Base-by-base conservation (phyloP, 2,329 filamentous ascomycete genomes). In the Botrytis deweyae region DNA sequence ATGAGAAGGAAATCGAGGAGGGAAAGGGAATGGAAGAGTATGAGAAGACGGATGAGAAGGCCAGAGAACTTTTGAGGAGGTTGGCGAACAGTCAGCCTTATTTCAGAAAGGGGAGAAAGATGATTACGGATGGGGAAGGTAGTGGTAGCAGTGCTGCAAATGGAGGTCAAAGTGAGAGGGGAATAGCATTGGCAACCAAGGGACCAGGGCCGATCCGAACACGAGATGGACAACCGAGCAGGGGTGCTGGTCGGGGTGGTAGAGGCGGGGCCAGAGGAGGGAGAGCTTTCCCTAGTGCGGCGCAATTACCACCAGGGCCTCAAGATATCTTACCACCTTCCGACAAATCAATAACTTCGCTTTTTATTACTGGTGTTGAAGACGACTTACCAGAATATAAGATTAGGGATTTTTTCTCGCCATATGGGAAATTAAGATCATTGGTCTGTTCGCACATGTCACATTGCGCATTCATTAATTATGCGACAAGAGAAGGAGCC, bases 381-480 rank as follows among this genome's bases (percentile, higher is more conserved):
- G 96, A 99, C 81, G 96, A 99, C 80, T 86, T 99, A 10, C 95
- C 95, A 3, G 96, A 99, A 83, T 91, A 95, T 83, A 94, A 95
- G 79, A 87, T 99, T 40, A 92, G 96, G 66, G 92, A 94, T 3
- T 96, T 97, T 83, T 99, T 99, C 85, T 90, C 93, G 75, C 88
- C 89, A 29, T 94, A 95, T 79, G 96, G 96, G 76, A 93, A 95
- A 80, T 91, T 99, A 75, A 93, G 96, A 79, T 98, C 94, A 40
- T 85, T 99, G 25, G 92, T 99, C 55, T 98, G 96, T 83, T 98
- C 95, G 10, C 96, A 99, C 84, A 94, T 97, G 85, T 95, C 95
- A 25, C 96, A 98, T 81, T 98, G 95, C 82, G 96, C 96, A 1
- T 99, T 98, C 81, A 87, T 99, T 84, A 99, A 99, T 84, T 99